Base-by-base conservation (phyloP, 345 rosid species). In the Syzygium aromaticum region DNA sequence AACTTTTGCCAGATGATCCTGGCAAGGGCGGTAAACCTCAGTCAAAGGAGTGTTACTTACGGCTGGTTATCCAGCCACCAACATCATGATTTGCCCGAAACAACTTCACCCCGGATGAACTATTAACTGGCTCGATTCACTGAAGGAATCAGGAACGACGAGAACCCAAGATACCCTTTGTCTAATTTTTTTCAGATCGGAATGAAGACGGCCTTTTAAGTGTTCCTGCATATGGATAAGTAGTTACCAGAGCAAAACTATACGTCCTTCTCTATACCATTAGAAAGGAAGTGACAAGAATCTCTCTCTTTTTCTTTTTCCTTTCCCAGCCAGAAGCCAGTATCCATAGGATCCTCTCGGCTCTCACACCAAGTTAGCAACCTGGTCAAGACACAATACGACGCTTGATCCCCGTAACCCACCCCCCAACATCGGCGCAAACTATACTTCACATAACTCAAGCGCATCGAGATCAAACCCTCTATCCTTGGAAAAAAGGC, bases 221-320 rank as follows among this genome's bases (percentile, higher is more conserved):
- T 6, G 49, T 73, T 73, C 27, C 82, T 0, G 82, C 14, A 21
- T 9, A 73, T 3, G 49, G 27, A 38, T 21, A 73, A 38, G 82
- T 2, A 19, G 82, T 73, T 38, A 19, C 49, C 80, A 40, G 7
- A 9, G 82, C 49, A 73, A 73, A 21, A 10, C 49, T 11, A 38
- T 19, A 73, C 82, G 27, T 73, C 38, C 43, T 73, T 21, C 13
- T 21, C 49, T 11, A 1, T 73, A 38, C 49, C 82, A 73, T 73
- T 73, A 9, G 82, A 38, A 10, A 33, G 14, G 14, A 33, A 61
- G 33, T 73, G 46, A 73, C 5, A 33, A 73, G 43, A 73, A 33
- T 4, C 25, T 38, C 82, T 19, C 7, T 2, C 5, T 19, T 17
- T 33, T 1, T 0, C n/a, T 3, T 13, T 12, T 5, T 54, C 9